A percentile compares a stretch with the other conserved stretches of the same genome.
phyloP scores from a whole-genome alignment of 306 rosid genomes.

The Hippophae tibetana region DNA sequence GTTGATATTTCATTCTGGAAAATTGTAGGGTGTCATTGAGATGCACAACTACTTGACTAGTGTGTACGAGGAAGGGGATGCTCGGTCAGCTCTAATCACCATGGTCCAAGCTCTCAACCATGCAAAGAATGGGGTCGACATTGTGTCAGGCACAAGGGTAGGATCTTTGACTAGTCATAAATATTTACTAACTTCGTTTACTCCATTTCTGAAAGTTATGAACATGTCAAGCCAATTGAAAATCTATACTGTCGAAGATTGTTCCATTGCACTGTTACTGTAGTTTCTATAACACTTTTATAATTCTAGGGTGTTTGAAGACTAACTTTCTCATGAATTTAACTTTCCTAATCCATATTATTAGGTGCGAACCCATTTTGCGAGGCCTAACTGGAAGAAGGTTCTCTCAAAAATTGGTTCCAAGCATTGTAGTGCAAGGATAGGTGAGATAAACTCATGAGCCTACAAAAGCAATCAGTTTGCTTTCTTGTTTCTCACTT shows the following conservation, averaged over 20 bases:
- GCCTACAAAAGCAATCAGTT: neutral
- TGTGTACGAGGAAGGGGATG: slow-evolving; percentile 97
- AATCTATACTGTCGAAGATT: no score
- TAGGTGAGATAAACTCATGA: slow-evolving; percentile 46
- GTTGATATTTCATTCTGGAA: neutral
- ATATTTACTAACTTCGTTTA: neutral
- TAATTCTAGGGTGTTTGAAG: no score
- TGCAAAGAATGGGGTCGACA: slow-evolving; percentile 96
- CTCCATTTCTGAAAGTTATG: no score
- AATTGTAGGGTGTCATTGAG: slow-evolving; percentile 86
- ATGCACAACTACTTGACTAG: slow-evolving; percentile 99
- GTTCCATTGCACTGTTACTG: no score
- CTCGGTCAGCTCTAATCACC: slow-evolving; percentile 95
- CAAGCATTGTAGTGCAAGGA: slow-evolving; percentile 80
- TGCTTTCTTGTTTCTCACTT: slow-evolving; percentile 7
- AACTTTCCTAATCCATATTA: neutral
- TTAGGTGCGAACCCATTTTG: slow-evolving; percentile 96
- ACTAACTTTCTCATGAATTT: neutral
- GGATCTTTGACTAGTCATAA: slow-evolving; percentile 2
- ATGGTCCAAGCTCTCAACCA: slow-evolving; percentile 99
- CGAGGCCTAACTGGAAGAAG: slow-evolving; percentile 99
- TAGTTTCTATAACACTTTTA: no score
- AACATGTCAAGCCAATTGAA: no score
- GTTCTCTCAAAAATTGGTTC: slow-evolving; percentile 83
- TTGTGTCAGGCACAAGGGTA: slow-evolving; percentile 96